Evolutionary conservation across 208 protist genomes (phyloP), one percentile per base, ranked within the genome.

Genomic region (Trypanosomatidae sp.): DNA sequence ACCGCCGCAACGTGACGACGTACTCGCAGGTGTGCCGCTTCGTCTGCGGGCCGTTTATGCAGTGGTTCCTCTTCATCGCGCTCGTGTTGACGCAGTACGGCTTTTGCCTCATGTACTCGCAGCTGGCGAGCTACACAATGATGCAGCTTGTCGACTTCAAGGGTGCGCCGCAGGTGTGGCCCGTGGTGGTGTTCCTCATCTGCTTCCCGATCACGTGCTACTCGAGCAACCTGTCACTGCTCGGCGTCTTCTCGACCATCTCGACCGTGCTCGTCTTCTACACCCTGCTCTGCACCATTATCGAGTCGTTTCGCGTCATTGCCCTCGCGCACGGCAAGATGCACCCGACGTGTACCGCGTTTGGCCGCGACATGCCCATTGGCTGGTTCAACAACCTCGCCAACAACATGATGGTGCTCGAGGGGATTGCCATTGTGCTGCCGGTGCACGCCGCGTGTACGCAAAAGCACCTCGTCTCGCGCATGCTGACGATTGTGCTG

Each of bases 41-140:
- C 56, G 61, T 86, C 28, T 69, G 73, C 28, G 81, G 81, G 13
- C 13, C 39, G 10, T 47, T 39, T 0, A 46, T 79, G 18, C 66
- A 53, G 48, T 77, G 79, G 57, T 72, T 85, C 22, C 57, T 83
- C 30, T 60, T 73, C 37, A 46, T 73, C 45, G 71, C 77, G 33
- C 59, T 91, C 44, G 56, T 65, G 28, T 56, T 92, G 33, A 84
- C 82, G 39, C 82, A 92, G 56, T 85, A 86, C 23, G 82, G 78
- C 26, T 88, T 88, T 53, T 92, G 83, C 53, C 61, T 87, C 33
- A 78, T 86, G 59, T 92, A 82, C 59, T 71, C 63, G 20, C 74
- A 87, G 60, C 69, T 80, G 30, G 50, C 72, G 16, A 61, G 38
- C 24, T 62, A 61, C 1, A 77, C 79, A 6, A 67, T 92, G 65